Evolutionary conservation across 768 basidiomycete species (phyloP).

Genomic region (Candolleomyces aberdarensis): DNA sequence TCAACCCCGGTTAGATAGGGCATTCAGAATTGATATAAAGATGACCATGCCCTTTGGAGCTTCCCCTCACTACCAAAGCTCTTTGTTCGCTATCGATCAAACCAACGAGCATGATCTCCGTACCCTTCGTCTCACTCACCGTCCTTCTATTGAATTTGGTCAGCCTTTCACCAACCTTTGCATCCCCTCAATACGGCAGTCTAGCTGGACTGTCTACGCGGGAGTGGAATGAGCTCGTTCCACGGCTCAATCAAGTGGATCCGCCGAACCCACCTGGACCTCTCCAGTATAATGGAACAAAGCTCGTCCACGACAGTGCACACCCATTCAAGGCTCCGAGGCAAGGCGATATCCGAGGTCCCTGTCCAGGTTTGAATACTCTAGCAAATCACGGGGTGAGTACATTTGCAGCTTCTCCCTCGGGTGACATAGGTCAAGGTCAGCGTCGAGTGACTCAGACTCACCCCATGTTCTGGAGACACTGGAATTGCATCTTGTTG

Average conservation of each 20-base stretch:
- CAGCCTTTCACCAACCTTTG: neutral
- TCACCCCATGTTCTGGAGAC: too few species aligned
- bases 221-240: slow-evolving; percentile 4
- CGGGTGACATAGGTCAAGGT: too few species aligned
- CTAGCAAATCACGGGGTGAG: slow-evolving; percentile 17
- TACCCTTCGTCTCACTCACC: too few species aligned
- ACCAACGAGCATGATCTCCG: too few species aligned
- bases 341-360: slow-evolving; percentile 14
- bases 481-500: too few species aligned
- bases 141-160: neutral
- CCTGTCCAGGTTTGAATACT: slow-evolving; percentile 18
- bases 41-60: too few species aligned
- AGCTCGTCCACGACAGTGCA: slow-evolving; percentile 17
- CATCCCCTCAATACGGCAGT: slow-evolving; percentile 11
- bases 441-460: too few species aligned
- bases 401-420: neutral
- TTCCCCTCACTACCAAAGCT: too few species aligned
- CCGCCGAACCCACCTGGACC: slow-evolving; percentile 7
- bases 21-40: too few species aligned
- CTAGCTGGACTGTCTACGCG: slow-evolving; percentile 12
- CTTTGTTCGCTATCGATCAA: too few species aligned
- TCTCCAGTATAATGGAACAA: slow-evolving; percentile 11
- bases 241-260: neutral
- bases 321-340: slow-evolving; percentile 14
- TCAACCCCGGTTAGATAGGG: too few species aligned